Base-by-base conservation (phyloP, 1,139 yeast genomes). In the Chernovozyma sophiae-reginae region DNA sequence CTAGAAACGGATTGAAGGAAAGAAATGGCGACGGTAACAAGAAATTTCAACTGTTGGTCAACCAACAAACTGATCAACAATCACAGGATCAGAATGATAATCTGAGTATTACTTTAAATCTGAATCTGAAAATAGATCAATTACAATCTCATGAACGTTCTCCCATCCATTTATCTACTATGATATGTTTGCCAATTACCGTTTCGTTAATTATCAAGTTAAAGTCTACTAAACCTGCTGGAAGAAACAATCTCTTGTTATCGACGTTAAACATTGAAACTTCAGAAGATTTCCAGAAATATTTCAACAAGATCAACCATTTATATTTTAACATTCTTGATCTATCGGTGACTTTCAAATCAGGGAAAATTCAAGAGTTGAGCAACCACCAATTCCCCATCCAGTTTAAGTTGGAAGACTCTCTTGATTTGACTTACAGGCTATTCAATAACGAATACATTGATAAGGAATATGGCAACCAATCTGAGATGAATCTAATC, bases 241-340 rank as follows among this genome's bases (percentile, higher is more conserved):
- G 81, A 4, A 65, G 78, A 36, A 69, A 72, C 43, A 72, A 72
- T 39, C 56, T 70, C 17, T 51, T 79, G 3, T 55, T 79, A 15
- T 72, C 81, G 1, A 74, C 81, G 0, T 57, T 83, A 34, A 82
- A 75, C 38, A 58, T 82, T 17, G 79, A 76, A 40, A 62, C 77
- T 1, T 70, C 83, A 1, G 77, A 68, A 37, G 73, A 60, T 34
- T 51, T 68, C 20, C 52, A 52, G 31, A 59, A 56, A 19, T 30
- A 49, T 2, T 39, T 60, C 22, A 49, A 16, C 6, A n/a, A 33
- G 3, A 35, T 42, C 5, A 40, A 43, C 12, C 47, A 57, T 16
- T 61, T 54, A 30, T 56, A 51, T 13, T 67, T 78, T 23, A 53
- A 59, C 16, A 58, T 78, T 32, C 56, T 64, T 20, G 65, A 71